Percentiles rank a stretch among this genome's conserved stretches.
These are phyloP conservation scores for Aspergillus sclerotioniger DNA, from an alignment of 495 filamentous ascomycete genomes.

Conservation along the genomic window DNA sequence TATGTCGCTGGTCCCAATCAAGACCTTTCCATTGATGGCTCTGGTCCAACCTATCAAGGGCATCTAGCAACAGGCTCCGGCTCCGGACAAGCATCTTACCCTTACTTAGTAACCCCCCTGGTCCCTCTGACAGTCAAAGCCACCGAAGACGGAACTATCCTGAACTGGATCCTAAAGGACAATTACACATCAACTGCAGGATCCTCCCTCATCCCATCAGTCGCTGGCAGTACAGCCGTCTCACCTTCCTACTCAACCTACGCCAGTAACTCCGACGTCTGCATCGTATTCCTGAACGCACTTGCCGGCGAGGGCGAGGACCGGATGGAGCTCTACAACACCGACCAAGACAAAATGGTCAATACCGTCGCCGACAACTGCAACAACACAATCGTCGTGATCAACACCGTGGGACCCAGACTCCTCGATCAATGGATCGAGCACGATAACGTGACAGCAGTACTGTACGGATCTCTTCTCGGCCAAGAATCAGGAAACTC, in stretches of 20 bases:
- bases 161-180: constrained; percentile 40
- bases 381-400: constrained; percentile 66
- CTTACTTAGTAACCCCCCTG: constrained; percentile 54
- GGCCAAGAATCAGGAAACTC: constrained; percentile 61
- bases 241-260: constrained; percentile 12
- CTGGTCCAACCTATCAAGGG: constrained; percentile 40
- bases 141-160: constrained; percentile 47
- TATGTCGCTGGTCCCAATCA: constrained; percentile 64
- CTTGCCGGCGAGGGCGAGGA: constrained; percentile 57
- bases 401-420: constrained; percentile 59
- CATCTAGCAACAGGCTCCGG: constrained; percentile 21
- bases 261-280: constrained; percentile 61
- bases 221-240: constrained; percentile 14
- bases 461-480: constrained; percentile 56
- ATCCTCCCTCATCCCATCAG: constrained; percentile 11
- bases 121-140: constrained; percentile 56
- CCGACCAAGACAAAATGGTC: constrained; percentile 52
- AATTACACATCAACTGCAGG: constrained; percentile 35
- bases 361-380: constrained; percentile 54
- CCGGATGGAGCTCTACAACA: constrained; percentile 49
- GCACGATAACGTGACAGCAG: constrained; percentile 58
- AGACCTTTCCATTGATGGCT: constrained; percentile 31
- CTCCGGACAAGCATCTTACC: constrained; percentile 36
- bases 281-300: constrained; percentile 58
- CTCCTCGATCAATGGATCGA: constrained; percentile 45